Percentiles rank a stretch among this genome's conserved stretches.
These are phyloP conservation scores for Gelatoporia subvermispora DNA, from an alignment of 768 basidiomycete species.

Conservation along the genomic window DNA sequence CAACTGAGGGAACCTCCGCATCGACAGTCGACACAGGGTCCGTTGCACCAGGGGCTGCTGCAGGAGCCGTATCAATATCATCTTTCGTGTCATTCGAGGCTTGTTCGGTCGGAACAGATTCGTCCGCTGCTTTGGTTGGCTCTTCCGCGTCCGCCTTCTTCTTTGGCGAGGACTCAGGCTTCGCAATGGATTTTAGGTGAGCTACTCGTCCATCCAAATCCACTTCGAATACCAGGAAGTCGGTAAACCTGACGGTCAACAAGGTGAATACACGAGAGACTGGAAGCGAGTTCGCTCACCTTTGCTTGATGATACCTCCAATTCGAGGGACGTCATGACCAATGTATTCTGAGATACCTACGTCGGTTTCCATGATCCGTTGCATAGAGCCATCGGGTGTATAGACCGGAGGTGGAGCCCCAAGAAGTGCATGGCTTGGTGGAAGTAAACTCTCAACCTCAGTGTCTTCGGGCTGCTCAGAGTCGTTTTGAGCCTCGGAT, in stretches of 20 bases:
- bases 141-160: conserved; percentile 19
- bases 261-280: background rate
- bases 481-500: conserved; percentile 2
- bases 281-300: conserved; percentile 42
- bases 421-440: conserved; percentile 69
- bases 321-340: conserved; percentile 65
- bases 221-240: conserved; percentile 93
- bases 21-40: conserved; percentile 1
- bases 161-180: conserved; percentile 55
- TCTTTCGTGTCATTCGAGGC: background rate
- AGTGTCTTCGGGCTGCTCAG: background rate
- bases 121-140: background rate
- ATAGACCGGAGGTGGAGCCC: conserved; percentile 46
- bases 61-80: background rate
- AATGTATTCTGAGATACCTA: conserved; percentile 89
- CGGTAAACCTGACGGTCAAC: conserved; percentile 70
- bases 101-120: background rate
- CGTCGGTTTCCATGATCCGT: conserved; percentile 68
- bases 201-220: conserved; percentile 75
- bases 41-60: conserved; percentile 1
- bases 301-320: conserved; percentile 93
- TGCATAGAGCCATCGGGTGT: conserved; percentile 48
- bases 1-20: background rate
- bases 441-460: conserved; percentile 41
- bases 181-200: conserved; percentile 72